Conservation (phyloP, 805 yeast genomes). For the Yarrowia sp. region DNA sequence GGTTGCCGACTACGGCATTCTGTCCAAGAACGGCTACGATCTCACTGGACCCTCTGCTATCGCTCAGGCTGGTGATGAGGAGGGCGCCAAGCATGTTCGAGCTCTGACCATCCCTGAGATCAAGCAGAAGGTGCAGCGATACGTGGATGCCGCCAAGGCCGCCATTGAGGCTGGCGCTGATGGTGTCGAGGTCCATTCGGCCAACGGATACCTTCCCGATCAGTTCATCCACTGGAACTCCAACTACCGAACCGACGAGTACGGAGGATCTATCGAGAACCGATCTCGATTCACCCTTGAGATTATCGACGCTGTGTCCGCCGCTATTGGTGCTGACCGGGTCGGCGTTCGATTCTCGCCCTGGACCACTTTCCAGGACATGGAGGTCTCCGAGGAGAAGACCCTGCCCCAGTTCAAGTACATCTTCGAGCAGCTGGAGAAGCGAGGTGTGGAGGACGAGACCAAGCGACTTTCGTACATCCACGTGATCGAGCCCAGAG, state of each 20-base stretch:
- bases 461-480: constrained; percentile 53
- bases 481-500: constrained; percentile 53
- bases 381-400: constrained; percentile 39
- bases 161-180: constrained; percentile 64
- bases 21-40: constrained; percentile 23
- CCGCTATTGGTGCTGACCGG: constrained; percentile 57
- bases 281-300: constrained; percentile 60
- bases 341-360: constrained; percentile 55
- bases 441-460: constrained; percentile 47
- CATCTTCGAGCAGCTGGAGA: constrained; percentile 53
- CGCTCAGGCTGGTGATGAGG: constrained; percentile 35
- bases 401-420: constrained; percentile 51
- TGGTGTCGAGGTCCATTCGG: constrained; percentile 69
- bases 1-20: constrained; percentile 41
- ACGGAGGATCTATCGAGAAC: constrained; percentile 68
- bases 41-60: constrained; percentile 33
- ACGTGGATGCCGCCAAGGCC: constrained; percentile 59
- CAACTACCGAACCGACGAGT: constrained; percentile 64
- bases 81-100: constrained; percentile 35
- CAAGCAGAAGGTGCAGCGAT: constrained; percentile 54
- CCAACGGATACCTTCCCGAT: constrained; percentile 64
- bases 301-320: constrained; percentile 57
- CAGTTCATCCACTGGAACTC: constrained; percentile 56
- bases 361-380: constrained; percentile 41
- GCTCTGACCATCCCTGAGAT: constrained; percentile 58